Percentiles rank a stretch among this genome's conserved stretches.
Conservation (phyloP, 306 rosid species). For the Rosa lucieae region DNA sequence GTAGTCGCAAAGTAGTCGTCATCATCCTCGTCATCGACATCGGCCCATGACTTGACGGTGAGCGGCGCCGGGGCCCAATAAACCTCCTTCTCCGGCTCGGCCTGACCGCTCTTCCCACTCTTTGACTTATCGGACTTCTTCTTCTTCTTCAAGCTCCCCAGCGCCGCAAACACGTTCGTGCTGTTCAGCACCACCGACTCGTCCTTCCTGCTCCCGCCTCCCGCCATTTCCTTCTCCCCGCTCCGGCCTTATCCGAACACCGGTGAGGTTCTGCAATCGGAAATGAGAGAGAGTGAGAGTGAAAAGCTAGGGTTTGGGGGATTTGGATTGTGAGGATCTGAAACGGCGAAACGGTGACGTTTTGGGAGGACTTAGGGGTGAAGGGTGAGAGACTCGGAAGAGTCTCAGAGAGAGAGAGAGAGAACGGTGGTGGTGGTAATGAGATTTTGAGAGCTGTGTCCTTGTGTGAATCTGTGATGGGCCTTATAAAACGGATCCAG, state of each 20-base stretch:
- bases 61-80: constrained; percentile 79
- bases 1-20: constrained; percentile 69
- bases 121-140: constrained; percentile 53
- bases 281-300: neutral
- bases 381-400: neutral
- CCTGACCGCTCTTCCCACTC: neutral
- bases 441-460: constrained; percentile 1
- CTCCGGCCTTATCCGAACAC: too few relatives aligned
- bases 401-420: neutral
- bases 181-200: constrained; percentile 50
- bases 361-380: constrained; percentile 10
- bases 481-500: neutral
- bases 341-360: constrained; percentile 10
- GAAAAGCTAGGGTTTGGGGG: constrained; percentile 7
- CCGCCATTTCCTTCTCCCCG: constrained; percentile 45
- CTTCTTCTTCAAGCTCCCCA: constrained; percentile 70
- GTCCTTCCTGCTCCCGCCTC: constrained; percentile 61
- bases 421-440: constrained; percentile 6
- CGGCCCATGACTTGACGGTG: constrained; percentile 61
- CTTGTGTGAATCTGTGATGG: constrained; percentile 7
- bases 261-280: neutral
- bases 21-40: constrained; percentile 71
- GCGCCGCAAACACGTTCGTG: constrained; percentile 74
- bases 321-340: neutral
- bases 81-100: constrained; percentile 34